Conservation (phyloP, 495 filamentous ascomycete genomes). For the Stereocaulon alpinum region DNA sequence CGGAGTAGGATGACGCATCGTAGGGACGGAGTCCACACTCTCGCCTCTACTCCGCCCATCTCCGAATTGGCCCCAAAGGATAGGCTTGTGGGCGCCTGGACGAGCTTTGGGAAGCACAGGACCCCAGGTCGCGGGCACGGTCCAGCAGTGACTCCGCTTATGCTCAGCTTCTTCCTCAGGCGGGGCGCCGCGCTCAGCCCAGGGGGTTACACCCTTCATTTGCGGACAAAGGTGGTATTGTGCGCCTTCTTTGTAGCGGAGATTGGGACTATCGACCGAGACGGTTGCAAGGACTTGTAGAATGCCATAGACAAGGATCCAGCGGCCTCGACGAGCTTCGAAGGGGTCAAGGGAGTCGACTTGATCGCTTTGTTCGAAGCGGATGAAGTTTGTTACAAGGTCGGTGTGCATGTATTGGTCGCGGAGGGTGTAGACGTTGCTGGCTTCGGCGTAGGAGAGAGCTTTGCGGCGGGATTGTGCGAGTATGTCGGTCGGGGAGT, state of each 20-base stretch:
- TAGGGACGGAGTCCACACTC: slow-evolving; percentile 12
- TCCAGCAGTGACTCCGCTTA: slow-evolving; percentile 53
- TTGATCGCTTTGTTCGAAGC: slow-evolving; percentile 51
- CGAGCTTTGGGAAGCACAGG: slow-evolving; percentile 23
- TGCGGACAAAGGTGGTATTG: slow-evolving; percentile 53
- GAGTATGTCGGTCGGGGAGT: slow-evolving; percentile 24
- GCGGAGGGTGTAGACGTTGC: slow-evolving; percentile 52
- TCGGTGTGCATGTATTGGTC: slow-evolving; percentile 37
- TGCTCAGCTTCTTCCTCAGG: slow-evolving; percentile 44
- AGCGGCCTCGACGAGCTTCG: slow-evolving; percentile 54
- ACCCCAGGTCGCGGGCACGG: slow-evolving; percentile 38
- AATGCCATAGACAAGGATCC: slow-evolving; percentile 62
- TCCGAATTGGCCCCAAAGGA: slow-evolving; percentile 24
- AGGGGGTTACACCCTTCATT: slow-evolving; percentile 50
- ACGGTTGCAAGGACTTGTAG: slow-evolving; percentile 60
- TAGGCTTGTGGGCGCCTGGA: slow-evolving; percentile 22
- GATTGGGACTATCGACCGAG: slow-evolving; percentile 52
- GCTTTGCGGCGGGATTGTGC: slow-evolving; percentile 37
- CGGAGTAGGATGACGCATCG: slow-evolving; percentile 2
- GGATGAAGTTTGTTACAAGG: slow-evolving; percentile 52
- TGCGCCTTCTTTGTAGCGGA: slow-evolving; percentile 49
- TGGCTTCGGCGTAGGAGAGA: slow-evolving; percentile 55
- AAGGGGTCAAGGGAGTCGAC: slow-evolving; percentile 41
- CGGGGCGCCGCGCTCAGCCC: slow-evolving; percentile 31
- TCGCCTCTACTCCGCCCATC: slow-evolving; percentile 20